These are phyloP conservation scores for Leccinellum albellum DNA, from an alignment of 768 basidiomycete genomes.

Conservation along the genomic window DNA sequence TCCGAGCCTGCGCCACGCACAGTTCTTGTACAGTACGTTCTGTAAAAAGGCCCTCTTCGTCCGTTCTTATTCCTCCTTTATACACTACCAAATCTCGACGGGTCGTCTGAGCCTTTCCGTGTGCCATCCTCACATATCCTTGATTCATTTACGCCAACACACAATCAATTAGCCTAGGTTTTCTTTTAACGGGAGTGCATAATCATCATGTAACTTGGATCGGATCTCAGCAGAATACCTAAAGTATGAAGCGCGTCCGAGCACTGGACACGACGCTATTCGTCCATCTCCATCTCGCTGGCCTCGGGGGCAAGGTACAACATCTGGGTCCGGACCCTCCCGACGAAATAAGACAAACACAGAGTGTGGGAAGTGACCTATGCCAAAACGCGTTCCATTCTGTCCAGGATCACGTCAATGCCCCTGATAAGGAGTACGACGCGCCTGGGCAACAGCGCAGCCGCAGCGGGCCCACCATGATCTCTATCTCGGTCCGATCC, in stretches of 20 bases:
- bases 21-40: slow-evolving; percentile 21
- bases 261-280: too few species aligned
- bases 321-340: too few species aligned
- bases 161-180: slow-evolving; percentile 14
- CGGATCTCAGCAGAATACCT: neutral
- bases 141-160: neutral
- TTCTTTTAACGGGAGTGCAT: slow-evolving; percentile 11
- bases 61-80: slow-evolving; percentile 36
- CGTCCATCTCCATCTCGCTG: too few species aligned
- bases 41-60: slow-evolving; percentile 7
- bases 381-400: slow-evolving; percentile 55
- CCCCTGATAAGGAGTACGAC: slow-evolving; percentile 59
- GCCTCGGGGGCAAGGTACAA: too few species aligned
- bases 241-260: neutral
- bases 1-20: slow-evolving; percentile 6
- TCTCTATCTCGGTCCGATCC: slow-evolving; percentile 11
- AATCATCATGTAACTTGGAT: slow-evolving; percentile 13
- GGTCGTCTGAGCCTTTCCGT: slow-evolving; percentile 3
- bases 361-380: slow-evolving; percentile 4
- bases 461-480: slow-evolving; percentile 10
- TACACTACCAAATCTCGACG: slow-evolving; percentile 8
- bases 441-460: slow-evolving; percentile 50
- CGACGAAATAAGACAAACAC: neutral
- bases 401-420: slow-evolving; percentile 59
- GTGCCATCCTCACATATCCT: slow-evolving; percentile 9